Percentiles rank a stretch among this genome's conserved stretches.
These are phyloP conservation scores for Cryptosporidium ryanae DNA, from an alignment of 169 alveolate genomes.

Conservation along the genomic window DNA sequence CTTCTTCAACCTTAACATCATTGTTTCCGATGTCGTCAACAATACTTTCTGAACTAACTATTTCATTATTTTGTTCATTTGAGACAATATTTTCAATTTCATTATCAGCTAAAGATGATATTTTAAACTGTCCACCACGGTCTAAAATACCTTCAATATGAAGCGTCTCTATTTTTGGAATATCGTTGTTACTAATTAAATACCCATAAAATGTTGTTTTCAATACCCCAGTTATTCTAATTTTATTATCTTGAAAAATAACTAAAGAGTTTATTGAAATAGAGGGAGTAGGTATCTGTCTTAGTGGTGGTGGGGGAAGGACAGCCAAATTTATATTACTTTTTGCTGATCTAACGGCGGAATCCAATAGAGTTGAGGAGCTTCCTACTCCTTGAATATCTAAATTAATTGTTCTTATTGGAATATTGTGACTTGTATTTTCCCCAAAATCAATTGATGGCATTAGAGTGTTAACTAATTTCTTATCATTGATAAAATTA, in stretches of 20 bases:
- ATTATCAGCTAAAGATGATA: conserved; percentile 12
- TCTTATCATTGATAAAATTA: conserved; percentile 44
- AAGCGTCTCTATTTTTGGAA: conserved; percentile 54
- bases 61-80: conserved; percentile 1
- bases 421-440: conserved; percentile 27
- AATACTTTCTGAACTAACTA: background rate
- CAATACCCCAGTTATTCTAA: conserved; percentile 34
- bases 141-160: conserved; percentile 32
- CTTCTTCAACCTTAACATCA: background rate
- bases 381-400: conserved; percentile 68
- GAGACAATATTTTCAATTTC: no score
- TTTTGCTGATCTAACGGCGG: conserved; percentile 47
- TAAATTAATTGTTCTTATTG: conserved; percentile 15
- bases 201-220: conserved; percentile 65
- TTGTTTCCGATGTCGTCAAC: background rate
- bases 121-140: conserved; percentile 42
- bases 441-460: conserved; percentile 67
- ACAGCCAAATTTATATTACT: conserved; percentile 42
- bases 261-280: conserved; percentile 17
- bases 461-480: conserved; percentile 18
- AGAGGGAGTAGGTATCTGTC: conserved; percentile 57
- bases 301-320: conserved; percentile 65
- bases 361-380: conserved; percentile 54
- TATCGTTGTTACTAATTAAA: conserved; percentile 43
- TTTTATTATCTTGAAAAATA: conserved; percentile 18